Conservation (phyloP, 805 yeast species). For the Candida boleticola region DNA sequence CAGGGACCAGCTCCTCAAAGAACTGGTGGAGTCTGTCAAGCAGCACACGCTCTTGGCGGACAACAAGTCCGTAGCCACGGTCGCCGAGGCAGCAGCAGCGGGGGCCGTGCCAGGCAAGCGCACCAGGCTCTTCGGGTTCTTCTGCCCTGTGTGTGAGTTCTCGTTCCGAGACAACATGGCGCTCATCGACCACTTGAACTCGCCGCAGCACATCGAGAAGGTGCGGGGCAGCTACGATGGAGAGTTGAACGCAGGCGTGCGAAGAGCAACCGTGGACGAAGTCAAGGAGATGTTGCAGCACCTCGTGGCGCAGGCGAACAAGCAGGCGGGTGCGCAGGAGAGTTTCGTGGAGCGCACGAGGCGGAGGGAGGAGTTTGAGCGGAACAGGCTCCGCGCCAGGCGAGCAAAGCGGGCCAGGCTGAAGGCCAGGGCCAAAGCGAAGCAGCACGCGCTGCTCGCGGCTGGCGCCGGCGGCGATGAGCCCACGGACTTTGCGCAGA, state of each 20-base stretch:
- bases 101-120: slow-evolving; percentile 18
- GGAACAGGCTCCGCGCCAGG: slow-evolving; percentile 20
- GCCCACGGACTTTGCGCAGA: slow-evolving; percentile 23
- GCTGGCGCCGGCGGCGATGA: too few relatives aligned
- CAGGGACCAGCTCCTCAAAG: slow-evolving; percentile 28
- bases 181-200: slow-evolving; percentile 79
- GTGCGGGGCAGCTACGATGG: slow-evolving; percentile 17
- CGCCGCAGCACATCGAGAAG: slow-evolving; percentile 59
- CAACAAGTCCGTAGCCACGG: slow-evolving; percentile 5
- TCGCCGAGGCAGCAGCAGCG: background rate
- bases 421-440: slow-evolving; percentile 14
- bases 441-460: slow-evolving; percentile 1
- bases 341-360: slow-evolving; percentile 39
- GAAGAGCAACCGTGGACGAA: slow-evolving; percentile 33
- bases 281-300: slow-evolving; percentile 29
- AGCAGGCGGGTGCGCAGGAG: slow-evolving; percentile 44
- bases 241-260: slow-evolving; percentile 27
- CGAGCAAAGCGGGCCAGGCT: slow-evolving; percentile 11
- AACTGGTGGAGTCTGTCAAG: slow-evolving; percentile 32
- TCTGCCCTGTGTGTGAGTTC: slow-evolving; percentile 75
- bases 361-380: slow-evolving; percentile 37
- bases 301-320: slow-evolving; percentile 25
- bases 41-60: slow-evolving; percentile 32
- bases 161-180: slow-evolving; percentile 82
- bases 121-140: slow-evolving; percentile 76